Evolutionary conservation across 2,329 filamentous ascomycete genomes (phyloP).

Genomic region (Ascomycota sp.): DNA sequence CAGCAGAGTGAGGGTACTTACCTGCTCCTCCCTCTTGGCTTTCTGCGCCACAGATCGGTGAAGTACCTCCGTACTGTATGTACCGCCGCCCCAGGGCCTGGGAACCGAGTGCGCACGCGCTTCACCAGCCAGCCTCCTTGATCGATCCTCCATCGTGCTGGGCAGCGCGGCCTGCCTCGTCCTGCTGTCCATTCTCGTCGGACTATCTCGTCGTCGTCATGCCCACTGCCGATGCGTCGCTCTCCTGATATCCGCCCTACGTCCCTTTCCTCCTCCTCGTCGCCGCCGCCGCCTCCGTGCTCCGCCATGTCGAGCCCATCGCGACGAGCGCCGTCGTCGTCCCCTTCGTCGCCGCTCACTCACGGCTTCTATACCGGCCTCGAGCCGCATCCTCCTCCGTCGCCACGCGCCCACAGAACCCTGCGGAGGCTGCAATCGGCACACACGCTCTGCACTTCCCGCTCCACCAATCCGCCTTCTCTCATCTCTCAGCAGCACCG

Average conservation of each 20-base stretch:
- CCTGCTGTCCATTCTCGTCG: no score
- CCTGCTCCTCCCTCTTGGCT: no score
- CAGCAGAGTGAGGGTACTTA: no score
- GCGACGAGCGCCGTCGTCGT: slow-evolving; percentile 1
- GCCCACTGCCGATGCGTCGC: neutral
- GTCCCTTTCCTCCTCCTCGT: neutral
- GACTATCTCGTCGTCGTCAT: neutral
- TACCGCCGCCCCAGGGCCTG: no score
- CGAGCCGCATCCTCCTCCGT: slow-evolving; percentile 33
- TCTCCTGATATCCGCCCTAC: neutral
- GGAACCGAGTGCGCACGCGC: no score
- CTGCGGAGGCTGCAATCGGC: slow-evolving; percentile 60
- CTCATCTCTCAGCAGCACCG: slow-evolving; percentile 44
- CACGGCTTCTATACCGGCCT: slow-evolving; percentile 11
- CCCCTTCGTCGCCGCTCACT: neutral
- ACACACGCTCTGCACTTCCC: slow-evolving; percentile 39
- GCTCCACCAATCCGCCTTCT: slow-evolving; percentile 27
- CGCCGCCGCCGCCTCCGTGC: neutral
- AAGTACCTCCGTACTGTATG: no score
- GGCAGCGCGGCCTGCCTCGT: no score
- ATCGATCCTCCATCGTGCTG: no score
- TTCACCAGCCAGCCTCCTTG: no score
- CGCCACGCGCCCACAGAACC: slow-evolving; percentile 44
- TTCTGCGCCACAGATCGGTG: no score
- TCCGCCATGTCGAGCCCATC: slow-evolving; percentile 4